Evolutionary conservation across 768 basidiomycete species (phyloP), one percentile per base, ranked within the genome.

Genomic region (Boletus pseudo-olivaceus): DNA sequence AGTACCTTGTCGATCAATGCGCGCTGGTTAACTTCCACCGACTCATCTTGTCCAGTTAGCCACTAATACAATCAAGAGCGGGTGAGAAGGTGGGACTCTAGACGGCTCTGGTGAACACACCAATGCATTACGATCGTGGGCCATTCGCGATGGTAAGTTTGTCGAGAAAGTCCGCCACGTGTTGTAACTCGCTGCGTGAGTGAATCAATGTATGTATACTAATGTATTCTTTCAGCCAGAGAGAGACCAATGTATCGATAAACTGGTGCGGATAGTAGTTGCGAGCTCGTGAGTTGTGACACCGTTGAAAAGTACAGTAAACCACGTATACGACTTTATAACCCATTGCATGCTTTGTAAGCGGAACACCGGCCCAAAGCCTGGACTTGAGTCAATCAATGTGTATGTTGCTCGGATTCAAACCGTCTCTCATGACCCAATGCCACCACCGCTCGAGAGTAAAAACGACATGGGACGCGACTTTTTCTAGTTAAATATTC

Each of bases 1-100:
- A 99, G 83, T 23, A 98, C 92, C 73, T 94, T 98, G 78, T 97
- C 95, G 49, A 98, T 96, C 53, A 97, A 76, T n/a, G 93, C 94
- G 19, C 95, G 82, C 68, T 96, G 95, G 70, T 96, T 96, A 43
- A 96, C 94, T 72, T 95, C 88, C 0, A 94, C 87, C 1, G 86
- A 81, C 64, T 90, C 89, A 63, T 90, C 89, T 59, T 84, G 78
- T 17, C 88, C 89, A n/a, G 63, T 71, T 26, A 67, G 72, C 80
- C 79, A 81, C 80, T 80, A 54, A 44, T 30, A n/a, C 4, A 38
- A 10, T 27, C 38, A 30, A 44, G 35, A 5, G 10, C 9, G 1
- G 2, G 39, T 55, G 19, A 56, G 39, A 39, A 44, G 27, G 40
- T 38, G 11, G 19, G 12, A 44, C 19, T 27, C 3, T 1, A 44